Conservation (phyloP, 495 filamentous ascomycete species). For the Darksidea phi region DNA sequence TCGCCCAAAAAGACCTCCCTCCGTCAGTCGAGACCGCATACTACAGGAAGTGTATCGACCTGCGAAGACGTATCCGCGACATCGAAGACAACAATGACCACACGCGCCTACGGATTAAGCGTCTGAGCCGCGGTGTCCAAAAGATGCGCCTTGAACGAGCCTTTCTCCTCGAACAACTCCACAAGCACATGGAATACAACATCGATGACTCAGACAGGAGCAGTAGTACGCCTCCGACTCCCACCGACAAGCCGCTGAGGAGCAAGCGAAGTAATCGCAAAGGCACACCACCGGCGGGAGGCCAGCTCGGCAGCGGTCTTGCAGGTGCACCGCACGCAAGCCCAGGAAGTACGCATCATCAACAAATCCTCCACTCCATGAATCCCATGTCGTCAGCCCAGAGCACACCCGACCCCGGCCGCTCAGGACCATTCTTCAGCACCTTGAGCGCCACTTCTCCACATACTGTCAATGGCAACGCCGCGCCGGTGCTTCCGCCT, state of each 20-base stretch:
- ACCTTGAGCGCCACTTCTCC: slow-evolving; percentile 17
- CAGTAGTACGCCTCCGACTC: slow-evolving; percentile 66
- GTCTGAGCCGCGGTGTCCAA: slow-evolving; percentile 75
- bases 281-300: slow-evolving; percentile 27
- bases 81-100: slow-evolving; percentile 86
- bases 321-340: slow-evolving; percentile 18
- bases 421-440: slow-evolving; percentile 29
- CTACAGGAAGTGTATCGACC: slow-evolving; percentile 92
- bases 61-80: slow-evolving; percentile 85
- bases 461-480: slow-evolving; percentile 29
- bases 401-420: slow-evolving; percentile 32
- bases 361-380: slow-evolving; percentile 19
- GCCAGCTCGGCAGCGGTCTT: slow-evolving; percentile 6
- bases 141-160: slow-evolving; percentile 89
- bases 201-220: slow-evolving; percentile 72
- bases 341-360: slow-evolving; percentile 11
- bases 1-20: slow-evolving; percentile 54
- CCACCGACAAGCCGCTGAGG: slow-evolving; percentile 75
- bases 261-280: slow-evolving; percentile 69
- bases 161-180: slow-evolving; percentile 83
- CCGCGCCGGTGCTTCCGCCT: slow-evolving; percentile 12
- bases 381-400: slow-evolving; percentile 34
- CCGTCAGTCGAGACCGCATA: slow-evolving; percentile 96
- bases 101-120: slow-evolving; percentile 71
- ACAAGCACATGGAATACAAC: slow-evolving; percentile 79